Base-by-base conservation (phyloP, 1,139 yeast species). In the Lodderomyces oxycetoniae region DNA sequence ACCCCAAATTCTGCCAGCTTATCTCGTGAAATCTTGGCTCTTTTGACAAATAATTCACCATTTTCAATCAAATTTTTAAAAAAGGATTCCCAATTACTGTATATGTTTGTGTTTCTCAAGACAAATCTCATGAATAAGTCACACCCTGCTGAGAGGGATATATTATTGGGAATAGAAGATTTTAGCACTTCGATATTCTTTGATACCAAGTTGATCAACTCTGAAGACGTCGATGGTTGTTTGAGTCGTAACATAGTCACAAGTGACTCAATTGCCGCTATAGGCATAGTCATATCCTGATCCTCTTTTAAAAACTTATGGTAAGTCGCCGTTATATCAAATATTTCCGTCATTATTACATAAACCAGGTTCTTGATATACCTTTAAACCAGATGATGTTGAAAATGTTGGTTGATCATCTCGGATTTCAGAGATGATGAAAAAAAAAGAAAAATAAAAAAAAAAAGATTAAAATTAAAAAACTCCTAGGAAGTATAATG, bases 251-350 rank as follows among this genome's bases (percentile, higher is more conserved):
- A 63, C 63, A 91, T 74, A 4, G 93, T 83, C 19, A 91, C 95
- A 35, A 93, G 67, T 14, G 96, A 79, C 59, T 91, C 97, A 51
- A 93, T 93, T 33, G 98, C 98, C 34, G 98, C 99, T 27, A 93
- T 86, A 4, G 99, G 99, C 97, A 89, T 93, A 9, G 98, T 89
- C 80, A 93, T 85, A 36, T 91, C 97, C 16, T 84, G 71, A 59
- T 91, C 96, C 38, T 88, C 95, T 44, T 74, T 77, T 40, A 91
- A 67, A 56, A 86, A 88, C 55, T 75, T 74, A 42, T 85, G 71
- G 55, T 91, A 91, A 1, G 91, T 77, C 46, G 76, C 69, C 33
- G 82, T 87, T 46, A 91, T 87, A 55, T 88, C 94, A 52, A 89
- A 87, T 26, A 26, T 12, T 5, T 31, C 30, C 9, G 21, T 14